Base-by-base conservation (phyloP, 495 filamentous ascomycete genomes). In the Aspergillus cavernicola region DNA sequence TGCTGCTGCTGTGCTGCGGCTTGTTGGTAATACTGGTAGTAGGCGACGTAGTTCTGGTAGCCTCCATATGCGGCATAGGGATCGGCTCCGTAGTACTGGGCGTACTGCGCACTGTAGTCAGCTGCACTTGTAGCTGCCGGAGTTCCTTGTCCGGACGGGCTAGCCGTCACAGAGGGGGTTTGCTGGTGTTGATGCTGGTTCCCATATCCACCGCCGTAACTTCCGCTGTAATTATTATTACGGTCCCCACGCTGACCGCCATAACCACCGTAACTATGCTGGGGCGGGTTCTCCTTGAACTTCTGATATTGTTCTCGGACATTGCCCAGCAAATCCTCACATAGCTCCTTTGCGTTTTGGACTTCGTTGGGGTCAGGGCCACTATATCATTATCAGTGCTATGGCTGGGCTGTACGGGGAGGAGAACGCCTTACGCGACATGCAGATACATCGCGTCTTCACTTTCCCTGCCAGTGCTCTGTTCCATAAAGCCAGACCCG, bases 361-460 rank as follows among this genome's bases (percentile, higher is more conserved):
- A 98, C 92, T 68, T 92, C 86, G 35, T 80, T 79, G 6, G 88
- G 81, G 66, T 96, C 89, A 6, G 92, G 92, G 0, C 91, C 93
- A 57, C 91, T 96, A 57, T 16, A 22, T 11, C 35, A 15, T n/a
- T 46, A 81, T 71, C 73, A 74, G 62, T 28, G 20, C 9, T 18
- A 36, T 32, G 10, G 3, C 40, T 16, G 12, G 13, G 7, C 28
- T 24, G 0, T 22, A 26, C 33, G 7, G 2, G 24, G 15, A 11
- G 4, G 7, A 20, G 11, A 29, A 23, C 7, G 24, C 64, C 71
- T 70, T 52, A 96, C 91, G 92, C 88, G 45, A 97, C 90, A 65
- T 97, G 92, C 36, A 98, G 76, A 64, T 87, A 97, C 87, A 98
- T 96, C 1, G 87, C 78, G 60, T 98, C 93, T 39, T 98, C 92